Base-by-base conservation (phyloP, 106 monocot species). In the Gastrodia elata region DNA sequence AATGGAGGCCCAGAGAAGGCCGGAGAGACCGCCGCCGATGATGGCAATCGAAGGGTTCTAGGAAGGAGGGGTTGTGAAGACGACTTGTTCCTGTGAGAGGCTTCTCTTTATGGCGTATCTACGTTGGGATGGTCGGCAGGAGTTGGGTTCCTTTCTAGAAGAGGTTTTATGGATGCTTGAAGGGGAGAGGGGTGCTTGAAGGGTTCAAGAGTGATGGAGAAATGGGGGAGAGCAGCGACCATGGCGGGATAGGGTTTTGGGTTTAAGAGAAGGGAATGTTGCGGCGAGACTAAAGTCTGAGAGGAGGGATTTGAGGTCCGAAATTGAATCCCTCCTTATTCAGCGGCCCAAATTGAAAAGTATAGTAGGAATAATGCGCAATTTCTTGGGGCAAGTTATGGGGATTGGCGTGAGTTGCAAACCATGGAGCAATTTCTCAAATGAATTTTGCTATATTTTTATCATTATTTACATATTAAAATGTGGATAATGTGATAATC, bases 81-180 rank as follows among this genome's bases (percentile, higher is more conserved):
- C 69, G 20, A 97, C 84, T 86, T 97, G 97, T 84, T 97, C 97
- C 81, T 97, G 97, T 13, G 81, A 71, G 82, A 97, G 88, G 70
- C 86, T 78, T 81, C 93, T 97, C 88, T 92, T 92, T 73, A 88
- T 75, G 37, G 79, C 68, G 10, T 92, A 97, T 61, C 74, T 86
- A 68, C 97, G 75, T n/a, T n/a, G n/a, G 5, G 92, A 97, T 24
- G 80, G 79, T 33, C 92, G 90, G 71, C 90, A 86, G 36, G 72
- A 36, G 37, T 65, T 39, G 49, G 72, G 41, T 64, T 70, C 78
- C 52, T 61, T 75, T 78, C 73, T 72, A 18, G 44, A 28, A 25
- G 18, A 34, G 4, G n/a, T n/a, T n/a, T n/a, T n/a, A n/a, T n/a
- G 40, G 14, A 25, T 59, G 32, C 14, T 36, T 32, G 30, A 58